These are phyloP conservation scores for Leishmania arabica DNA, from an alignment of 208 protist species.

Conservation along the genomic window DNA sequence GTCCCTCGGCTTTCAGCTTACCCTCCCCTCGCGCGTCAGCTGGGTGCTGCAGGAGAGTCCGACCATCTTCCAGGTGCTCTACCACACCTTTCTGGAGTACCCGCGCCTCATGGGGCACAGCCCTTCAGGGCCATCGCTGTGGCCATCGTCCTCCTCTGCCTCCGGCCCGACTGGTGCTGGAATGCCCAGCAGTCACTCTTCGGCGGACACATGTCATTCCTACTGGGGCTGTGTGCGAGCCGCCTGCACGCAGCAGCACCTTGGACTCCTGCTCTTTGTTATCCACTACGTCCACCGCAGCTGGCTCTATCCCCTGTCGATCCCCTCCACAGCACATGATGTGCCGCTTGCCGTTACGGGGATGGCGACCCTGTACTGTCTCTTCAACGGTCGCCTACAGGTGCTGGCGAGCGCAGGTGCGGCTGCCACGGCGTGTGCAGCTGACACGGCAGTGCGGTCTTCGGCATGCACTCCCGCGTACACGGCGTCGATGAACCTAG, in stretches of 20 bases:
- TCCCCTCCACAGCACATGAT: slow-evolving; percentile 33
- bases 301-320: slow-evolving; percentile 56
- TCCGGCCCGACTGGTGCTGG: not conserved
- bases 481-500: slow-evolving; percentile 16
- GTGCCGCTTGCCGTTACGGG: slow-evolving; percentile 62
- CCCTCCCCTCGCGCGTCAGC: slow-evolving; percentile 45
- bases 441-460: not conserved
- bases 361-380: slow-evolving; percentile 71
- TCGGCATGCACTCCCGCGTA: not conserved
- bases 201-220: slow-evolving; percentile 13
- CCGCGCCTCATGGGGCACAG: slow-evolving; percentile 31
- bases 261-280: slow-evolving; percentile 61
- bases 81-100: slow-evolving; percentile 64
- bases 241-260: slow-evolving; percentile 28
- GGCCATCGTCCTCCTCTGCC: not conserved
- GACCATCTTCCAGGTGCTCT: slow-evolving; percentile 64
- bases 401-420: slow-evolving; percentile 49
- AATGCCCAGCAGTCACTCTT: not conserved
- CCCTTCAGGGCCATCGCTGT: not conserved
- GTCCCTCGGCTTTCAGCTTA: slow-evolving; percentile 6
- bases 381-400: slow-evolving; percentile 82
- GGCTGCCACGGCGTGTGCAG: not conserved
- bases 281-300: slow-evolving; percentile 79
- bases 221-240: slow-evolving; percentile 22
- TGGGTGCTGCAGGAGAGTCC: slow-evolving; percentile 81